Evolutionary conservation across 306 rosid species (phyloP).

Genomic region (Senna siamea): DNA sequence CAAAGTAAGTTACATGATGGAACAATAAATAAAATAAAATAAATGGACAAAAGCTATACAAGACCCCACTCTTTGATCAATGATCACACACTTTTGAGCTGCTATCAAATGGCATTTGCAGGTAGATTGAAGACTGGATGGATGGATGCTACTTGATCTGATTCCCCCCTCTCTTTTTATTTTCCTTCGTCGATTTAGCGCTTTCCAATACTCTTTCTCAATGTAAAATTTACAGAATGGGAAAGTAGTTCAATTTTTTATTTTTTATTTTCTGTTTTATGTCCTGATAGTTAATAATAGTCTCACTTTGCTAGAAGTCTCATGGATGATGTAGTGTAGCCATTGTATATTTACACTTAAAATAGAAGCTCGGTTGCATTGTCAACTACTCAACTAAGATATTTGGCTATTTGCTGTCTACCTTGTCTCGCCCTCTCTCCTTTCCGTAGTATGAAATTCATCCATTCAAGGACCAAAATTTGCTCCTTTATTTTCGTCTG

Average conservation of each 20-base stretch:
- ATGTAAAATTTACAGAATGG: neutral
- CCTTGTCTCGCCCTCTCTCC: neutral
- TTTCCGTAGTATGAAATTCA: neutral
- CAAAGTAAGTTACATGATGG: constrained; percentile 43
- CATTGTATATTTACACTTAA: constrained; percentile 21
- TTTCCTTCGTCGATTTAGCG: neutral
- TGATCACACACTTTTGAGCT: constrained; percentile 6
- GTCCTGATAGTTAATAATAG: neutral
- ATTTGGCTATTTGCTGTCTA: neutral
- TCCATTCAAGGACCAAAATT: neutral
- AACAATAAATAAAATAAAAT: neutral
- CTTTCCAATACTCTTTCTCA: constrained; percentile 1
- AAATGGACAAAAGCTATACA: neutral
- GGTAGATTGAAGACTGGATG: constrained; percentile 6
- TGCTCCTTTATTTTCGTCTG: neutral
- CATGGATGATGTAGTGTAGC: neutral
- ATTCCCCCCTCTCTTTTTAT: neutral
- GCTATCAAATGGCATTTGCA: constrained; percentile 17
- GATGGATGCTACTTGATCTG: neutral
- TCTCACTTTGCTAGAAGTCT: constrained; percentile 13
- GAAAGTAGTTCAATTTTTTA: constrained; percentile 5
- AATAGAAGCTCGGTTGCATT: neutral
- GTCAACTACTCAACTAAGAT: neutral
- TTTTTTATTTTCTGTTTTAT: neutral
- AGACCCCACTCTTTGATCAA: neutral